Evolutionary conservation across 2,329 filamentous ascomycete species (phyloP), one percentile per base, ranked within the genome.

Genomic region (Fusarium agapanthi): DNA sequence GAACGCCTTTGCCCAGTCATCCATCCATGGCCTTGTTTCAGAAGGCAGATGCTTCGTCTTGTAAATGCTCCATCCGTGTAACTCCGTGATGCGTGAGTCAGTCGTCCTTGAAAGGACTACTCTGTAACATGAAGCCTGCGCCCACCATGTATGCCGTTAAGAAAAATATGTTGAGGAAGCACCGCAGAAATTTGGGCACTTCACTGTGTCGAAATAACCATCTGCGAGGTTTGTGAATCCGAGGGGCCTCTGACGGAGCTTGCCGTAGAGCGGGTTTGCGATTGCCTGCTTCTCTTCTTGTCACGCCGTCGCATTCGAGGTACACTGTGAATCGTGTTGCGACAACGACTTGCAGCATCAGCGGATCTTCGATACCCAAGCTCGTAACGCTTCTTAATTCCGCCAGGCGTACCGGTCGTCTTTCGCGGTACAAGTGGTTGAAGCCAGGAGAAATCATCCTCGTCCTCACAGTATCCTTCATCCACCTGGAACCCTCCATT

Each of bases 251-350:
- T 45, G 24, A 56, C 32, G 53, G 72, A 59, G n/a, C 51, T 44
- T 26, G 69, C 59, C 12, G 59, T n/a, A 14, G 55, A 58, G 54
- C 48, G 30, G 22, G 24, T 13, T 38, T 59, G 61, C 32, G 40
- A 56, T 28, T 68, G 68, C 35, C 57, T 73, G 28, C 56, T 69
- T 43, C 48, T 67, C 47, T 67, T 75, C 57, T 76, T 78, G 43
- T 77, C 73, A 53, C 76, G 75, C n/a, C 76, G 72, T 59, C 76
- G 72, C 76, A 78, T 78, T 30, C 76, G 72, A 22, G 76, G 76
- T 11, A 69, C 60, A 48, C 64, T 72, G 43, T 75, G 74, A 9
- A 78, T 61, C 28, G 74, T 70, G 26, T 77, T 77, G 61, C 60
- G 67, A 54, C 76, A 78, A 30, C 62, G 62, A 24, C 64, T 75